Percentiles rank a stretch among this genome's conserved stretches.
These are phyloP conservation scores for Lipomyces chichibuensis DNA, from an alignment of 805 yeast species.

Conservation along the genomic window DNA sequence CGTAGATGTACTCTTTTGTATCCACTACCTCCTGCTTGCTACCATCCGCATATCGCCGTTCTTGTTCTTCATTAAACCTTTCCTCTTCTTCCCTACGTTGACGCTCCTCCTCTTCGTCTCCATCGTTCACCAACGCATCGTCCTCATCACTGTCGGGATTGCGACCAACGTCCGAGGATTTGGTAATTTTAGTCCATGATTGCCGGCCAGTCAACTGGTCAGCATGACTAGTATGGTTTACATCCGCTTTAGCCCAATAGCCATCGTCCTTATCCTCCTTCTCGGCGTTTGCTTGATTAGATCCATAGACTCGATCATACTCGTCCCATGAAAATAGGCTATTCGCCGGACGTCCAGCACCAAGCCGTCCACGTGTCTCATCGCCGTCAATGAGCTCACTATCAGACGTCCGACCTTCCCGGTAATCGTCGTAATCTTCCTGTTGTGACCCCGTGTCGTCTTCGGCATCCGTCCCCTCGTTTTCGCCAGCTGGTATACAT, in stretches of 20 bases:
- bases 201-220: background rate
- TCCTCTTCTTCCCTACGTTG: background rate
- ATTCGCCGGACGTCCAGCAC: background rate
- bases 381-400: background rate
- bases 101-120: conserved; percentile 1
- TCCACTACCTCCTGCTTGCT: background rate
- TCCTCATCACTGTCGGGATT: background rate
- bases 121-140: background rate
- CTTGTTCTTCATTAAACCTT: background rate
- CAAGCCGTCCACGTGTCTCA: background rate
- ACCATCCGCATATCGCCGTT: background rate
- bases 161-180: background rate
- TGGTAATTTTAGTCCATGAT: background rate
- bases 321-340: conserved; percentile 4
- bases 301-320: background rate
- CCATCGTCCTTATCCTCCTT: background rate
- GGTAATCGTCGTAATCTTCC: background rate
- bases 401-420: background rate
- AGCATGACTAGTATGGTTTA: background rate
- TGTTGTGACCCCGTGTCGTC: background rate
- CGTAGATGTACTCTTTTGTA: background rate
- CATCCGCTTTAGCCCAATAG: background rate
- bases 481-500: background rate
- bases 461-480: too few relatives aligned
- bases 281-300: background rate